Conservation (phyloP, 2,329 filamentous ascomycete genomes). For the Camillea tinctor region DNA sequence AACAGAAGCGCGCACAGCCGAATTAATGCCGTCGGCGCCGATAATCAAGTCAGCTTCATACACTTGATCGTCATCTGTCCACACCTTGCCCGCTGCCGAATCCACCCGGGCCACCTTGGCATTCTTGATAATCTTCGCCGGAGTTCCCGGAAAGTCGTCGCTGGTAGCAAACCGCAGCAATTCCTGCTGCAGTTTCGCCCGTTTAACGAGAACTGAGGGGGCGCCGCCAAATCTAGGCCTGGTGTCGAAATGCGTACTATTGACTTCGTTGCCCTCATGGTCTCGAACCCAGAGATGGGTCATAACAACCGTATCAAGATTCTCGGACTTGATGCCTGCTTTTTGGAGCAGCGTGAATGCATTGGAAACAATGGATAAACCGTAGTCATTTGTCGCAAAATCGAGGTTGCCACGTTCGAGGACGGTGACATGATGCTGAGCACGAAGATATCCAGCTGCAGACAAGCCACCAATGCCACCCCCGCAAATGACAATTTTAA, state of each 20-base stretch:
- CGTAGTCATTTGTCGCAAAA: constrained; percentile 20
- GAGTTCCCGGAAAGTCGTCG: constrained; percentile 13
- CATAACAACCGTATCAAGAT: constrained; percentile 22
- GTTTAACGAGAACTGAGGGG: constrained; percentile 19
- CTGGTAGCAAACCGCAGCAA: constrained; percentile 20
- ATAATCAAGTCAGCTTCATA: constrained; percentile 24
- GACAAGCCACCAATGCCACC: constrained; percentile 24
- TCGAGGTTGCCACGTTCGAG: constrained; percentile 22
- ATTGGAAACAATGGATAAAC: constrained; percentile 21
- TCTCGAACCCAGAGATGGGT: constrained; percentile 20
- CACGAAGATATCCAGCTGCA: constrained; percentile 24
- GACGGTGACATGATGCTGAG: constrained; percentile 23
- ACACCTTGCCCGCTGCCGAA: constrained; percentile 16
- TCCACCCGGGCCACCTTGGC: constrained; percentile 24
- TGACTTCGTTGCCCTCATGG: constrained; percentile 15
- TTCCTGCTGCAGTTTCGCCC: constrained; percentile 19
- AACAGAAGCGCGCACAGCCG: constrained; percentile 12
- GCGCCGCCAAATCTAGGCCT: constrained; percentile 15
- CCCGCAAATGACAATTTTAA: constrained; percentile 23
- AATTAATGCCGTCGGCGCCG: constrained; percentile 27
- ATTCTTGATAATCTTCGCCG: constrained; percentile 15
- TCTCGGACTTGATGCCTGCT: constrained; percentile 17
- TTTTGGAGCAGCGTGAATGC: constrained; percentile 21
- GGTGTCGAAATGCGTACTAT: constrained; percentile 20
- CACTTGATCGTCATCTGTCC: constrained; percentile 17